These are phyloP conservation scores for Amanita polypyramis DNA, from an alignment of 768 basidiomycete genomes.

Conservation along the genomic window DNA sequence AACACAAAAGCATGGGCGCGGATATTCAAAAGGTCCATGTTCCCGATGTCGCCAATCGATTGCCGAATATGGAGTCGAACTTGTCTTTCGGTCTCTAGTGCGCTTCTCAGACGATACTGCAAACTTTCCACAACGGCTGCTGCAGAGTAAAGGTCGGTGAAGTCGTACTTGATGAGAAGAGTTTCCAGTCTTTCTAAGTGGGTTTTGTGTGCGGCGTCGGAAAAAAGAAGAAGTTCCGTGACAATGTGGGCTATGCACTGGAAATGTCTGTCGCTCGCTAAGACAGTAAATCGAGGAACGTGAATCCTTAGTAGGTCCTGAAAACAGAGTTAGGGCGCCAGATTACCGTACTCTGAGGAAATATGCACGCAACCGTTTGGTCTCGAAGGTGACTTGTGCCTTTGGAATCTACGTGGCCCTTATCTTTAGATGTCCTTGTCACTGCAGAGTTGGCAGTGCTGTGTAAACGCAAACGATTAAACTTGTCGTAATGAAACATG, in stretches of 20 bases:
- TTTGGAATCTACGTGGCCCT: slow-evolving; percentile 13
- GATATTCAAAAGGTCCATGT: slow-evolving; percentile 51
- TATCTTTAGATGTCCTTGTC: slow-evolving; percentile 27
- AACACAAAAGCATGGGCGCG: slow-evolving; percentile 64
- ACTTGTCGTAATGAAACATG: slow-evolving; percentile 84
- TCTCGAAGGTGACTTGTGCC: slow-evolving; percentile 20
- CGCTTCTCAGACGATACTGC: slow-evolving; percentile 62
- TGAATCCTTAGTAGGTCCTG: slow-evolving; percentile 78
- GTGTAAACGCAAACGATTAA: slow-evolving; percentile 81
- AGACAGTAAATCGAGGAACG: slow-evolving; percentile 80
- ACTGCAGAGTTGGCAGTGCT: slow-evolving; percentile 52
- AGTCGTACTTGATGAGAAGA: slow-evolving; percentile 81
- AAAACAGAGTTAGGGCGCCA: background rate
- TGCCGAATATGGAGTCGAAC: slow-evolving; percentile 28
- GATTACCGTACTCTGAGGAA: background rate
- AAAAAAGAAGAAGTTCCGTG: slow-evolving; percentile 80
- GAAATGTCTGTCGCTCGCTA: slow-evolving; percentile 76
- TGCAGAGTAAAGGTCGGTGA: slow-evolving; percentile 65
- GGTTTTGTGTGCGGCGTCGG: slow-evolving; percentile 74
- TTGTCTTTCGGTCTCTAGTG: slow-evolving; percentile 38
- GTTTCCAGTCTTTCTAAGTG: slow-evolving; percentile 73
- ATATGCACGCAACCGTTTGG: slow-evolving; percentile 20
- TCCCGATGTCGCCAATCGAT: slow-evolving; percentile 32
- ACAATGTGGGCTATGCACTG: slow-evolving; percentile 79
- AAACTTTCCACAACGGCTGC: slow-evolving; percentile 60